A percentile compares a stretch with the other conserved stretches of the same genome.
phyloP scores from a whole-genome alignment of 257 asterid genomes.

The Ilex asprella region DNA sequence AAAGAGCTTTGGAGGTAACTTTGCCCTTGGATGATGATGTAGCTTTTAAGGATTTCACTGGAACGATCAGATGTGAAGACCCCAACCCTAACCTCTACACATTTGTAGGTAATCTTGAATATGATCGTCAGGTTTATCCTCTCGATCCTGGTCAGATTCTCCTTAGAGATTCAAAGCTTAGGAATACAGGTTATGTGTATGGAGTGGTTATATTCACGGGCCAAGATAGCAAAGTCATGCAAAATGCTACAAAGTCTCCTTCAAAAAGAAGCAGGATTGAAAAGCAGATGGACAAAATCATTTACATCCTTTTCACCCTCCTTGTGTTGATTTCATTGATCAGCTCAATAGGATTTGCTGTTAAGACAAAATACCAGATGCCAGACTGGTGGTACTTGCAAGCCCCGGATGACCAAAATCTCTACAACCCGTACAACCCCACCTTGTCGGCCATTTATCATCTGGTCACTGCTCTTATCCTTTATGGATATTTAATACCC shows the following conservation, averaged over 20 bases:
- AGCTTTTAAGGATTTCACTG: slow-evolving; percentile 66
- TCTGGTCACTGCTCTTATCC: slow-evolving; percentile 83
- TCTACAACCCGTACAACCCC: slow-evolving; percentile 54
- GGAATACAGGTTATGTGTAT: slow-evolving; percentile 71
- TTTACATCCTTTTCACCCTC: slow-evolving; percentile 74
- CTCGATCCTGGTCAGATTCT: slow-evolving; percentile 91
- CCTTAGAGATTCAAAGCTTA: slow-evolving; percentile 91
- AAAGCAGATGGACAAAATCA: slow-evolving; percentile 89
- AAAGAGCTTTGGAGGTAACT: slow-evolving; percentile 70
- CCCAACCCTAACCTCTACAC: slow-evolving; percentile 85
- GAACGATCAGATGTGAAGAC: slow-evolving; percentile 75
- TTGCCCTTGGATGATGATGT: slow-evolving; percentile 52
- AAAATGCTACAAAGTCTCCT: slow-evolving; percentile 84
- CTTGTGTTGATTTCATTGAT: slow-evolving; percentile 64
- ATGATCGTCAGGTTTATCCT: slow-evolving; percentile 52
- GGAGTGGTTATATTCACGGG: slow-evolving; percentile 92
- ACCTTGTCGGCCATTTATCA: slow-evolving; percentile 63
- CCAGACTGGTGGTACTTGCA: slow-evolving; percentile 88
- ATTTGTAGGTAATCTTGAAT: slow-evolving; percentile 84
- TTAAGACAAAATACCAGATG: slow-evolving; percentile 60
- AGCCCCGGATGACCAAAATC: slow-evolving; percentile 45
- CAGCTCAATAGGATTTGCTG: slow-evolving; percentile 71
- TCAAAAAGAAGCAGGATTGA: slow-evolving; percentile 87
- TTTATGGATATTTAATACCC: slow-evolving; percentile 90
- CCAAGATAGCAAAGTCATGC: slow-evolving; percentile 93